Percentiles rank a stretch among this genome's conserved stretches.
Conservation (phyloP, 306 rosid species). For the Cucumis cinereus region DNA sequence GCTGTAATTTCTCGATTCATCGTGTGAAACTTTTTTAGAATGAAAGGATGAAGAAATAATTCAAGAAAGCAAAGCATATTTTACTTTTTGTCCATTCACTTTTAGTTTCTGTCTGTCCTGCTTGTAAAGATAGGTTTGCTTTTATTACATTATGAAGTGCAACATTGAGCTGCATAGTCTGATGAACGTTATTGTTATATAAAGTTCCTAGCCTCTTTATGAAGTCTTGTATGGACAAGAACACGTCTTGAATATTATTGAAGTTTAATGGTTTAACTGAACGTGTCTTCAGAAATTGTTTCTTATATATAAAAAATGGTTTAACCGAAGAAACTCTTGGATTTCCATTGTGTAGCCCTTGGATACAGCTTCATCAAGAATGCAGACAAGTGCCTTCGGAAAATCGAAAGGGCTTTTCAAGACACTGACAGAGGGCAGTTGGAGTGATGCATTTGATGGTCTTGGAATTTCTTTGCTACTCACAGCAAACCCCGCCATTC, state of each 20-base stretch:
- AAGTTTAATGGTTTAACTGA: too few relatives aligned
- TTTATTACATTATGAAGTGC: not conserved
- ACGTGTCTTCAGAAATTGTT: too few relatives aligned
- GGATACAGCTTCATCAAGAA: constrained; percentile 95
- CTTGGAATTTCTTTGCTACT: constrained; percentile 83
- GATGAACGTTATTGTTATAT: not conserved
- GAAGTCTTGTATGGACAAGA: not conserved
- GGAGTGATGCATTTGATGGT: constrained; percentile 94
- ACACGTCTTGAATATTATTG: not conserved
- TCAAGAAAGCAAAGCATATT: not conserved
- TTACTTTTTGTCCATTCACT: not conserved
- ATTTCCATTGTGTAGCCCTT: constrained; percentile 63
- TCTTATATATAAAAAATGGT: not conserved
- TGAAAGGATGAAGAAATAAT: not conserved
- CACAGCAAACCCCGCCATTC: constrained; percentile 94
- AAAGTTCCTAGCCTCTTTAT: not conserved
- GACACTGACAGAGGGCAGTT: constrained; percentile 80
- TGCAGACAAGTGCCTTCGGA: constrained; percentile 95
- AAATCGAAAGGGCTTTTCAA: constrained; percentile 78
- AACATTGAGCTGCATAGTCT: not conserved
- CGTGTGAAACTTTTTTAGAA: not conserved
- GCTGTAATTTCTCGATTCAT: not conserved
- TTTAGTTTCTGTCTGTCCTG: not conserved
- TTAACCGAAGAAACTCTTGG: constrained; percentile 25
- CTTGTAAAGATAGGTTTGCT: not conserved